Evolutionary conservation across 257 asterid species (phyloP).

Genomic region (Perilla frutescens): DNA sequence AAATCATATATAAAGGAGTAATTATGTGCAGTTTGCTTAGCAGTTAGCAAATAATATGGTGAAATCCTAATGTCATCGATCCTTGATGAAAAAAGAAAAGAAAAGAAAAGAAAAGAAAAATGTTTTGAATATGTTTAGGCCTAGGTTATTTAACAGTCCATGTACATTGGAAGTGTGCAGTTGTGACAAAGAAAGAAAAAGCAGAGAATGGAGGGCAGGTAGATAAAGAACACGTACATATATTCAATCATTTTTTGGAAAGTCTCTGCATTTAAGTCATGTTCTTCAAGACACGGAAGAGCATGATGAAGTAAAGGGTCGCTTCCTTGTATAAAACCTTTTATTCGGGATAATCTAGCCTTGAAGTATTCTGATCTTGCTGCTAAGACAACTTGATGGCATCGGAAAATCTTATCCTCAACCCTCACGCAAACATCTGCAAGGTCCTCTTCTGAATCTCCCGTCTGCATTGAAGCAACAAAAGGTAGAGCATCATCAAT

Average conservation of each 20-base stretch:
- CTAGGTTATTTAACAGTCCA: slow-evolving; percentile 12
- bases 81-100: neutral
- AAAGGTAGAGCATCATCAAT: slow-evolving; percentile 52
- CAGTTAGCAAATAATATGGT: neutral
- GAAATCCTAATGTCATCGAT: neutral
- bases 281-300: slow-evolving; percentile 86
- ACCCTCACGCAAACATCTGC: slow-evolving; percentile 87
- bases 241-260: slow-evolving; percentile 92
- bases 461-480: slow-evolving; percentile 44
- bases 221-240: slow-evolving; percentile 59
- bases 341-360: slow-evolving; percentile 84
- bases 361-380: slow-evolving; percentile 92
- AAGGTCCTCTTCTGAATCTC: slow-evolving; percentile 62
- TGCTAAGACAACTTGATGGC: slow-evolving; percentile 91
- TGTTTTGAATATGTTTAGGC: neutral
- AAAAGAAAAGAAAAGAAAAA: neutral
- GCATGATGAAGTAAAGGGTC: slow-evolving; percentile 48
- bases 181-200: slow-evolving; percentile 12
- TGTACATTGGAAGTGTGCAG: neutral
- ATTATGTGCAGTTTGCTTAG: neutral
- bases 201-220: slow-evolving; percentile 21
- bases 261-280: slow-evolving; percentile 75
- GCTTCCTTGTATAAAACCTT: slow-evolving; percentile 65
- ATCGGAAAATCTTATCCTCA: slow-evolving; percentile 68
- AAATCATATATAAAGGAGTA: neutral